Percentiles rank a stretch among this genome's conserved stretches.
Evolutionary conservation across 257 asterid species (phyloP).

Genomic region (Gentiana straminea): DNA sequence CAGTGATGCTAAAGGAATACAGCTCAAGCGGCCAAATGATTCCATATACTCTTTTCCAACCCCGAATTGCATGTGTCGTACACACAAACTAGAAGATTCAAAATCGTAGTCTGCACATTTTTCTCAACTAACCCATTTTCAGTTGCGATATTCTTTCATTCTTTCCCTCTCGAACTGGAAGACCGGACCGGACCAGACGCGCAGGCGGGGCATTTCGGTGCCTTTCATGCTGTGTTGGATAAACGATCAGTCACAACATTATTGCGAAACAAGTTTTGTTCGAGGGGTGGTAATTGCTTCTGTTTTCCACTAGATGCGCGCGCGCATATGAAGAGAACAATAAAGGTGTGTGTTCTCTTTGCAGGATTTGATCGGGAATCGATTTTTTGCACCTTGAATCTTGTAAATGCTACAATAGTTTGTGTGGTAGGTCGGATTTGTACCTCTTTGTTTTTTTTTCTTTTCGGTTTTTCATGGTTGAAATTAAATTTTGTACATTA

Average conservation of each 20-base stretch:
- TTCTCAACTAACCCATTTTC: conserved; percentile 48
- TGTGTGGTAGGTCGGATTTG: conserved; percentile 14
- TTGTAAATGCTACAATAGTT: conserved; percentile 33
- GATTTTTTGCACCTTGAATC: conserved; percentile 14
- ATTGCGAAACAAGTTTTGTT: conserved; percentile 10
- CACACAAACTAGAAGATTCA: conserved; percentile 52
- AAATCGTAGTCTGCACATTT: conserved; percentile 26
- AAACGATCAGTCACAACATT: conserved; percentile 13
- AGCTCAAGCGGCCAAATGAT: conserved; percentile 70
- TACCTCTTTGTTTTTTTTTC: conserved; percentile 7
- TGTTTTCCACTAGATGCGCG: conserved; percentile 23
- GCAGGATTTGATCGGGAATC: conserved; percentile 16
- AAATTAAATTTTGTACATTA: conserved; percentile 33
- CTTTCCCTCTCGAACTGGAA: conserved; percentile 27
- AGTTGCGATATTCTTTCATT: conserved; percentile 55
- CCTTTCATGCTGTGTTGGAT: conserved; percentile 18
- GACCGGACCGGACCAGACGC: conserved; percentile 9
- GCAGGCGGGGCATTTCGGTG: conserved; percentile 15
- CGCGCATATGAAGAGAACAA: conserved; percentile 15
- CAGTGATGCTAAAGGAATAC: conserved; percentile 90
- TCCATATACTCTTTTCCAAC: conserved; percentile 84
- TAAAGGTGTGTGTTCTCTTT: conserved; percentile 5
- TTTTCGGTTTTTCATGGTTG: conserved; percentile 12
- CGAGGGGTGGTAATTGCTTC: conserved; percentile 16
- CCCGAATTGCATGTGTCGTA: conserved; percentile 97